Percentiles rank a stretch among this genome's conserved stretches.
phyloP scores from a whole-genome alignment of 495 filamentous ascomycete species.

The Immersiella caudata region DNA sequence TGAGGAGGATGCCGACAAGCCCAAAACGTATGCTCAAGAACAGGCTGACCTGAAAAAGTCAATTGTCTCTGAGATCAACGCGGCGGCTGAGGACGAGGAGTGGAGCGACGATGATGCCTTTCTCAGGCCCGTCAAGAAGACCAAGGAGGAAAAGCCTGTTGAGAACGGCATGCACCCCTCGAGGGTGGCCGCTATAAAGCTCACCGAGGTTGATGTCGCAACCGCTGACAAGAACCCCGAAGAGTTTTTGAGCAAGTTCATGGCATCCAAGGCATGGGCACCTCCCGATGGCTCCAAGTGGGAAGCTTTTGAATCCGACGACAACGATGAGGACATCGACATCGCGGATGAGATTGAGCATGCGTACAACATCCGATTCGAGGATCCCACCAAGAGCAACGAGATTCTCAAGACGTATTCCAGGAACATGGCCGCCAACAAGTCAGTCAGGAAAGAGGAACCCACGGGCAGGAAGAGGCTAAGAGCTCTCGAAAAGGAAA shows the following conservation, averaged over 20 bases:
- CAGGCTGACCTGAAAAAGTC: slow-evolving; percentile 77
- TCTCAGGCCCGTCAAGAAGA: slow-evolving; percentile 61
- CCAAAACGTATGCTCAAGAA: slow-evolving; percentile 79
- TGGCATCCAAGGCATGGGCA: slow-evolving; percentile 87
- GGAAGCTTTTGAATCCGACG: slow-evolving; percentile 87
- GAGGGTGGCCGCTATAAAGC: slow-evolving; percentile 49
- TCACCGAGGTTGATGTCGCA: slow-evolving; percentile 64
- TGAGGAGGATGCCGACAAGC: slow-evolving; percentile 58
- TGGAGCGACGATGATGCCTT: slow-evolving; percentile 74
- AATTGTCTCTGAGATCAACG: slow-evolving; percentile 79
- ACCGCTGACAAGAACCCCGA: slow-evolving; percentile 90
- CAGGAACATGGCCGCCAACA: slow-evolving; percentile 75
- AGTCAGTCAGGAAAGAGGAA: slow-evolving; percentile 83
- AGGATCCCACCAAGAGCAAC: slow-evolving; percentile 82
- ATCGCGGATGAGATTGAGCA: slow-evolving; percentile 85
- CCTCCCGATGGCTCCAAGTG: slow-evolving; percentile 60
- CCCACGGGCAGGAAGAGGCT: slow-evolving; percentile 72
- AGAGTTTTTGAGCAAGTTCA: slow-evolving; percentile 84
- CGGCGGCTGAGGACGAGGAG: slow-evolving; percentile 55
- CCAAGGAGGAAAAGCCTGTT: slow-evolving; percentile 29
- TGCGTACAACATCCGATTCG: slow-evolving; percentile 96
- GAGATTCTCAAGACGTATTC: slow-evolving; percentile 84
- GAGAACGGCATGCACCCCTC: slow-evolving; percentile 50
- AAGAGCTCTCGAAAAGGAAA: slow-evolving; percentile 73
- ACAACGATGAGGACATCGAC: slow-evolving; percentile 80